Base-by-base conservation (phyloP, 2,329 filamentous ascomycete genomes). In the Arthroderma sp. region DNA sequence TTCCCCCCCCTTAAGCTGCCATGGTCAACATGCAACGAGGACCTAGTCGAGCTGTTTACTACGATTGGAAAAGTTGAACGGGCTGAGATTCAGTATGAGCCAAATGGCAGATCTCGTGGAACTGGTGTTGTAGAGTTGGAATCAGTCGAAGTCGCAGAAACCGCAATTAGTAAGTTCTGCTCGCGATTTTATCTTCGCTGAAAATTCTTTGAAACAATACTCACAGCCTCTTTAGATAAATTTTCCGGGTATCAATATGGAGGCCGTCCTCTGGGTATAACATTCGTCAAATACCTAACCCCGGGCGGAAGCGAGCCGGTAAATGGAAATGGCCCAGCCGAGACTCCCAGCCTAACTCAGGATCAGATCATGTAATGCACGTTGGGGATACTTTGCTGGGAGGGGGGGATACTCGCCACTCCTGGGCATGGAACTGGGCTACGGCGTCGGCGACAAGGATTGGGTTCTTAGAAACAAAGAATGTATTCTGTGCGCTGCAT, bases 31-130 rank as follows among this genome's bases (percentile, higher is more conserved):
- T 95, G 88, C 71, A 96, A 98, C 60, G 91, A 98, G 51, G 91
- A 98, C 64, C 72, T 98, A 28, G 79, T 96, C 46, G 91, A 98
- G 62, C 75, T 98, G 15, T 98, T 98, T 71, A 88, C 84, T 11
- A 98, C 91, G 7, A 98, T 98, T 58, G 91, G 91, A 52, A 94
- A 94, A 64, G 91, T 98, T 48, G 87, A 95, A 58, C 87, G 91
- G 57, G 91, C 91, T n/a, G 91, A 98, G 68, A 96, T 98, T 46
- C 91, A 98, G 66, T 96, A 98, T 60, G 91, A 98, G 64, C 83
- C 85, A 3, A 96, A 93, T 58, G 91, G 91, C 38, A 85, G 91
- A 56, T 98, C 91, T 48, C 83, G 87, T 52, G 91, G 91, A 52
- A 91, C 85, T 47, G 91, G 91, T 61, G 91, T 98, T n/a, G 91